A percentile compares a stretch with the other conserved stretches of the same genome.
phyloP scores from a whole-genome alignment of 148 eudicot species.

The Beta vulgaris region DNA sequence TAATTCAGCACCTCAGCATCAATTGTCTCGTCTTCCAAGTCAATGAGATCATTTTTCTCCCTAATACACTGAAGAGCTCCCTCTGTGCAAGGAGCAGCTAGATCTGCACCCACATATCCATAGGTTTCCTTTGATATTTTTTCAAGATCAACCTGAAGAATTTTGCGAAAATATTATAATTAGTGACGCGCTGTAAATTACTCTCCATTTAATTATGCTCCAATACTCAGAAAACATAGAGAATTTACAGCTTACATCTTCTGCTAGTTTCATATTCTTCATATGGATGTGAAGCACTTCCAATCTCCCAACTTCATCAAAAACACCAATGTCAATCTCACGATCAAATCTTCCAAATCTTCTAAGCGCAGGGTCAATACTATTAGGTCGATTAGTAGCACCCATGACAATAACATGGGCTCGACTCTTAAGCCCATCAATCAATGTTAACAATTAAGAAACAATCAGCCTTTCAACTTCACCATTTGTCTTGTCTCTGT shows the following conservation, averaged over 20 bases:
- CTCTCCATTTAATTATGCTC: not conserved
- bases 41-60: conserved; percentile 84
- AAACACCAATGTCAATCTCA: conserved; percentile 78
- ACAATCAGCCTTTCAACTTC: conserved; percentile 84
- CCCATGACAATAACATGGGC: conserved; percentile 79
- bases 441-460: conserved; percentile 66
- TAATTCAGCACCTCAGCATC: conserved; percentile 75
- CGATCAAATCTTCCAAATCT: conserved; percentile 81
- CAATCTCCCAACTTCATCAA: conserved; percentile 72
- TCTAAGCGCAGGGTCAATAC: conserved; percentile 76
- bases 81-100: conserved; percentile 79
- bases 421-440: conserved; percentile 77
- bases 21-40: conserved; percentile 67
- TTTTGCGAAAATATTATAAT: not conserved
- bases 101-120: conserved; percentile 76
- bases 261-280: conserved; percentile 72
- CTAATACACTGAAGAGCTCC: conserved; percentile 78
- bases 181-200: no score
- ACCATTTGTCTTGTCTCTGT: conserved; percentile 73
- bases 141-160: conserved; percentile 63
- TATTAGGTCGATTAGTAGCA: conserved; percentile 78
- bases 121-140: conserved; percentile 67
- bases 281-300: conserved; percentile 80
- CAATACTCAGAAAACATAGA: not conserved
- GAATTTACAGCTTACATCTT: conserved; percentile 42